Evolutionary conservation across 176 grass and related monocot species (phyloP).

Genomic region (Avena atlantica): DNA sequence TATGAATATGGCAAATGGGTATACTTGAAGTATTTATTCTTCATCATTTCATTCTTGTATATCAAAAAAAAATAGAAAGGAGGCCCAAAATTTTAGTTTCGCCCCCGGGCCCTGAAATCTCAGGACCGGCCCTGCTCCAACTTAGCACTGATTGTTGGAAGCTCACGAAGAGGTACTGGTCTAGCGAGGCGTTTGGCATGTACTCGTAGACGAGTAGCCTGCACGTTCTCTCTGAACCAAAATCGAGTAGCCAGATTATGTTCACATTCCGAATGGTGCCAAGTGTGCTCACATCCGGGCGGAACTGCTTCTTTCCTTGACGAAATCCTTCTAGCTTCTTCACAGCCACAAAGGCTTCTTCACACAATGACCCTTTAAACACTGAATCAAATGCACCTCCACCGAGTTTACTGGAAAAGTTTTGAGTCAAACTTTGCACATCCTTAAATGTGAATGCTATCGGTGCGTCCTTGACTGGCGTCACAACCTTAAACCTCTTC

Average conservation of each 20-base stretch:
- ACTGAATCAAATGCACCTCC: neutral
- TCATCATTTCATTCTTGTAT: too few relatives aligned
- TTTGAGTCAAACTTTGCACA: neutral
- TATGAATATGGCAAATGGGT: too few relatives aligned
- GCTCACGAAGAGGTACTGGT: neutral
- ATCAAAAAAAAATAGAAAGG: too few relatives aligned
- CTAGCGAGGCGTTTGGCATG: neutral
- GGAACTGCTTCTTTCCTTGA: neutral
- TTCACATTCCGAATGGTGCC: neutral
- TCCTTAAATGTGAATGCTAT: too few relatives aligned
- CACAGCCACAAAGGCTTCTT: too few relatives aligned
- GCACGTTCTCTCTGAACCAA: neutral
- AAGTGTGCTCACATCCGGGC: neutral
- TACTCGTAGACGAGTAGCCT: constrained; percentile 15
- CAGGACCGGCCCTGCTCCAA: too few relatives aligned
- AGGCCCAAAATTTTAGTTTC: too few relatives aligned
- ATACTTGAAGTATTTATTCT: too few relatives aligned
- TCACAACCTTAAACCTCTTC: too few relatives aligned
- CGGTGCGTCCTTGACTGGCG: too few relatives aligned
- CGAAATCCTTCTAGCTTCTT: neutral
- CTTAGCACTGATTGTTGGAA: too few relatives aligned
- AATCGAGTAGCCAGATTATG: neutral
- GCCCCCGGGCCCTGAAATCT: too few relatives aligned
- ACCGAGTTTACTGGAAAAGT: neutral
- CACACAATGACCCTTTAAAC: neutral